Base-by-base conservation (phyloP, 2,329 filamentous ascomycete species). In the Helotiales sp. region DNA sequence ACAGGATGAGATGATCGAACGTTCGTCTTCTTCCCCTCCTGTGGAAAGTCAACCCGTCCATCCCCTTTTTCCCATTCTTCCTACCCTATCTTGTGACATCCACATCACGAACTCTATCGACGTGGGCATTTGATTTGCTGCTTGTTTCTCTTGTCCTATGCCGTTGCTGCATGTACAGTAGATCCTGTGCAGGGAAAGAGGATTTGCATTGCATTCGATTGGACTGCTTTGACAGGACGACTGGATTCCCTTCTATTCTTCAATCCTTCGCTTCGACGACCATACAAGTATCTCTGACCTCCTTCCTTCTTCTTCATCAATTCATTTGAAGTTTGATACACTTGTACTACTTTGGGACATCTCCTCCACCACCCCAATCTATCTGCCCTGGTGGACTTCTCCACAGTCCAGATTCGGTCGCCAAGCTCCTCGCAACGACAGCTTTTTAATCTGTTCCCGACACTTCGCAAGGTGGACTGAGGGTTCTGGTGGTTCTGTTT, bases 391-490 rank as follows among this genome's bases (percentile, higher is more conserved):
- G 28, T 26, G 20, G n/a, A 20, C 47, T 61, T 62, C 62, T 68
- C 61, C 66, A 65, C 60, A 55, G 11, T 60, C 63, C 63, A 22
- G n/a, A 40, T 65, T 54, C 37, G 37, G 66, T 10, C 34, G 61
- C 59, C 66, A 64, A 67, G 65, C 34, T 26, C 61, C 30, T 22
- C 50, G 37, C 49, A 37, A 63, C 64, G 50, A 66, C 64, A 32
- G 34, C 58, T 57, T 61, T 30, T 59, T 58, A 57, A 68, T 62
- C 62, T 68, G 57, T 62, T n/a, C 32, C 50, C 61, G 61, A 64
- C 65, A 52, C 55, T 47, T 58, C 43, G 50, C 22, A 26, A 50
- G 15, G 20, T 28, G 24, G 47, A 26, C 47, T 10, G 22, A 47
- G 15, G 24, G n/a, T 54, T 54, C 32, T 26, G 26, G 26, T 8